Conservation (phyloP, 495 filamentous ascomycete species). For the Penicillium turbatum region DNA sequence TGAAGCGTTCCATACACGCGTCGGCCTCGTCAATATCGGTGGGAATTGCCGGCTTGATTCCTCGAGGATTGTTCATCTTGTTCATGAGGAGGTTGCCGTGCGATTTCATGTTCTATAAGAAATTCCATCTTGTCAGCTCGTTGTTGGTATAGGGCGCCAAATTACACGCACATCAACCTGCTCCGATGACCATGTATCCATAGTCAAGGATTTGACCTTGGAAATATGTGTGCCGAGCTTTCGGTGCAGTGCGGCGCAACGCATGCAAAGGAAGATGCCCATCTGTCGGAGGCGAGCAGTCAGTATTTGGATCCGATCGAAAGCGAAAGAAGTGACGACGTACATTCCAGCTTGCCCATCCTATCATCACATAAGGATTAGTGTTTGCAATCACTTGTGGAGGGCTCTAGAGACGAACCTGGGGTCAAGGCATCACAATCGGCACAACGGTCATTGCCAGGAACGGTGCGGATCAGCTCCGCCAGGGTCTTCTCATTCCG, state of each 20-base stretch:
- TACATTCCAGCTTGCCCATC: constrained; percentile 99
- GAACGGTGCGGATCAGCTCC: constrained; percentile 79
- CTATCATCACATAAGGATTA: constrained; percentile 38
- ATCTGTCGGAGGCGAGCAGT: constrained; percentile 52
- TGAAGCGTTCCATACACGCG: constrained; percentile 87
- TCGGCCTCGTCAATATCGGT: constrained; percentile 89
- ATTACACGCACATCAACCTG: constrained; percentile 78
- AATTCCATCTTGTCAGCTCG: constrained; percentile 16
- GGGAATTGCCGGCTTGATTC: constrained; percentile 74
- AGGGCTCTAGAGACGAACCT: constrained; percentile 52
- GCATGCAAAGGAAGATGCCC: constrained; percentile 95
- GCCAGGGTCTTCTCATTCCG: constrained; percentile 91
- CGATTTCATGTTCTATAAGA: constrained; percentile 76
- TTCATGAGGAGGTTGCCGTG: constrained; percentile 84
- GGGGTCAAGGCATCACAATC: constrained; percentile 91
- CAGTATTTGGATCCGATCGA: constrained; percentile 15
- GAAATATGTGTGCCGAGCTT: constrained; percentile 97
- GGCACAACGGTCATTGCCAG: constrained; percentile 92
- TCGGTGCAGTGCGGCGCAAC: constrained; percentile 91
- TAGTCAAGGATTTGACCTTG: constrained; percentile 95
- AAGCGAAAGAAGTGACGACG: constrained; percentile 31
- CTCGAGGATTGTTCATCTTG: constrained; percentile 79
- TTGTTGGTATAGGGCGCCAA: background rate
- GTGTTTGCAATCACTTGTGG: background rate
- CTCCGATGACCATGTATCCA: constrained; percentile 93